Base-by-base conservation (phyloP, 371 early-diverging fungal species). In the Mortierella sp. region DNA sequence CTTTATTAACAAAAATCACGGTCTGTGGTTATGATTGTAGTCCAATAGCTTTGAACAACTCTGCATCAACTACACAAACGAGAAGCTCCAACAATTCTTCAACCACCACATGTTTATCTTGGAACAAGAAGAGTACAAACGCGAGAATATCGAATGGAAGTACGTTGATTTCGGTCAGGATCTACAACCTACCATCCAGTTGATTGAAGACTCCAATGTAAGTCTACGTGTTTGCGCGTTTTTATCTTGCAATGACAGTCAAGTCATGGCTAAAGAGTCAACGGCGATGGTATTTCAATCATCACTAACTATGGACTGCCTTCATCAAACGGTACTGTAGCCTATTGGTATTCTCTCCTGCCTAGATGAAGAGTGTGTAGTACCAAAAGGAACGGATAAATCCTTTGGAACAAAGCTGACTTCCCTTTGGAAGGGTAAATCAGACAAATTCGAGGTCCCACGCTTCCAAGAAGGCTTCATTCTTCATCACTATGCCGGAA, bases 31-130 rank as follows among this genome's bases (percentile, higher is more conserved):
- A 1, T 46, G 6, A 5, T 23, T 60, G 65, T 70, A 94, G 90
- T 84, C 87, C 66, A 99, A 99, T 85, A 93, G 94, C 72, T 99
- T 99, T 88, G 99, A 99, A 82, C 99, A 99, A 82, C 89, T 99
- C 26, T 98, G 97, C 82, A 99, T 99, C 87, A 99, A 99, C 85
- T 99, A 99, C 83, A 99, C 99, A 44, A 99, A 99, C 84, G 99
- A 99, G 82, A 96, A 96, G 70, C 91, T 99, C 15, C 99, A 99
- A 83, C 99, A 99, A 81, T 99, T 99, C 86, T 99, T 99, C 88
- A 99, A 99, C 85, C 99, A 99, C 84, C 97, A 99, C 81, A 99
- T 99, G 99, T 99, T 99, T 87, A 94, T 96, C 46, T 86, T 98
- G 16, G 99, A 99, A 84, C 99, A 99, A 82, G 97, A 98, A 81